Conservation (phyloP, 2,329 filamentous ascomycete species). For the Fusarium papillatum region DNA sequence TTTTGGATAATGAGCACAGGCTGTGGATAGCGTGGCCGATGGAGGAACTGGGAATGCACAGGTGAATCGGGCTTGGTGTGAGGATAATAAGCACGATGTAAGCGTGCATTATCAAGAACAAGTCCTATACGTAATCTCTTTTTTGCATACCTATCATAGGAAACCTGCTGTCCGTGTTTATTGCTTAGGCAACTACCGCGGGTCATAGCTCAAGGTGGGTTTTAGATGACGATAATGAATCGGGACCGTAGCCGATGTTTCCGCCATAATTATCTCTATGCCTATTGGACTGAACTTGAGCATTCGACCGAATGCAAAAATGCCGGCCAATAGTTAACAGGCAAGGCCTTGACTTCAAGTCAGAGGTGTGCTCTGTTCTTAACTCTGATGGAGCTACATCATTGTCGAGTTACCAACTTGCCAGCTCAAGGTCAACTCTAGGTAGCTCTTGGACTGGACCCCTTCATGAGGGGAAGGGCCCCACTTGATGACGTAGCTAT, state of each 20-base stretch:
- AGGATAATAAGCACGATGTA: background rate
- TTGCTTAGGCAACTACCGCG: background rate
- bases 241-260: background rate
- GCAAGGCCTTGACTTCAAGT: background rate
- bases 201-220: background rate
- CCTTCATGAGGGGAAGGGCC: background rate
- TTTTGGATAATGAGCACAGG: background rate
- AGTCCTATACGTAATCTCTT: background rate
- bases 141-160: background rate
- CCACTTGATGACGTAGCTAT: background rate
- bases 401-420: background rate
- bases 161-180: background rate
- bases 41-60: background rate
- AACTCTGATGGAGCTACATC: background rate
- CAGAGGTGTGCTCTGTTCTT: background rate
- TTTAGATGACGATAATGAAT: background rate
- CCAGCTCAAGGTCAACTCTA: background rate
- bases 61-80: background rate
- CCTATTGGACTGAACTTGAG: background rate
- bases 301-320: too few species aligned
- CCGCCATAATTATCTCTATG: background rate
- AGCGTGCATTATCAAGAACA: background rate
- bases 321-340: background rate
- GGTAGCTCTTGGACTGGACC: background rate
- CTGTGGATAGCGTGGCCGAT: background rate